Evolutionary conservation across 306 rosid species (phyloP), one percentile per base, ranked within the genome.

Genomic region (Lathyrus tuberosus): DNA sequence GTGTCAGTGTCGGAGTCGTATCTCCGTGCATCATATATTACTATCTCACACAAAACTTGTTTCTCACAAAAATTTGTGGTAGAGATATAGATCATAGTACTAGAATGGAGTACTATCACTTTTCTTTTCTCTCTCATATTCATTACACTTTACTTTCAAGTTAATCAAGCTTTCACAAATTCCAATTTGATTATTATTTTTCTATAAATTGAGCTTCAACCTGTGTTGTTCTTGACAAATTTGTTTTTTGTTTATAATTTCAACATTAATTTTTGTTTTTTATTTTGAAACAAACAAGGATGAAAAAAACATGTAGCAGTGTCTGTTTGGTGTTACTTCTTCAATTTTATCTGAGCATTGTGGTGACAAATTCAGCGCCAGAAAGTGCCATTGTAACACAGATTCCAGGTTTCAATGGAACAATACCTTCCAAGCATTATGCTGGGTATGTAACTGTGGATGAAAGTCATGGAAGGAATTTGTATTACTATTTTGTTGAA

Each of bases 401-500:
- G 1, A 0, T 81, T 81, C 84, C 84, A 8, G 84, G 84, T 11
- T 81, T 81, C 52, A 72, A 56, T 62, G 84, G 73, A 17, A 43
- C 78, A 60, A 17, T 76, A 8, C 84, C 79, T 61, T 81, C 84
- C 37, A 76, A 81, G 2, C 81, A 81, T 67, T 72, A 81, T 76
- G 84, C 84, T 53, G 84, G 84, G 81, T 76, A 75, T 31, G 84
- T 80, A 65, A 80, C 74, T 30, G 77, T 80, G 73, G 84, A 70
- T 64, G 79, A 74, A 49, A 79, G 24, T 37, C 76, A 74, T 69
- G 96, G 89, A 61, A 87, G 72, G 85, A 94, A 82, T 62, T 79
- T 91, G 84, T 94, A 78, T 65, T 94, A 94, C 66, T 90, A 90
- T 59, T 88, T 94, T 26, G 87, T 90, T 49, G 89, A 64, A 44